Evolutionary conservation across 257 asterid genomes (phyloP).

Genomic region (Henckelia pumila): DNA sequence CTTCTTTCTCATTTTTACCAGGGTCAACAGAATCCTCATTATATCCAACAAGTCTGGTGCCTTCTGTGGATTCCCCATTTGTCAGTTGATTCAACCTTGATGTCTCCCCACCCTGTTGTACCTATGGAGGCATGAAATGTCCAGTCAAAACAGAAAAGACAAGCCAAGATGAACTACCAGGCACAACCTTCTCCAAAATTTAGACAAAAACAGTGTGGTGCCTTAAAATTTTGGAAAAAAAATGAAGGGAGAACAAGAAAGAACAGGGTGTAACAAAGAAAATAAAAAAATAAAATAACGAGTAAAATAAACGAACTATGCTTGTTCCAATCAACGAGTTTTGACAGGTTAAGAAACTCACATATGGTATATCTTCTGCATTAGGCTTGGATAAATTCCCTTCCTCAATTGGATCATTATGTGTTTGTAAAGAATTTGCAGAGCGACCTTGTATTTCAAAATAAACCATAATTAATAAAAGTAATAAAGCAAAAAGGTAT

Average conservation of each 20-base stretch:
- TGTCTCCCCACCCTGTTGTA: slow-evolving; percentile 49
- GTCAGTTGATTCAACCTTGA: slow-evolving; percentile 39
- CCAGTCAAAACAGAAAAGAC: slow-evolving; percentile 1
- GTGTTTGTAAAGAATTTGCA: slow-evolving; percentile 39
- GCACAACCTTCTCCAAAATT: not conserved
- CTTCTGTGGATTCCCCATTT: slow-evolving; percentile 52
- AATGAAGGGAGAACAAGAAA: not conserved
- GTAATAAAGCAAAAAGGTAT: not conserved
- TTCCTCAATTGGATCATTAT: slow-evolving; percentile 50
- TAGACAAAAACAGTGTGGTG: not conserved
- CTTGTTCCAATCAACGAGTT: not conserved
- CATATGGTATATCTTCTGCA: slow-evolving; percentile 47
- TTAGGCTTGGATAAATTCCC: slow-evolving; percentile 44
- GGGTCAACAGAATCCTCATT: slow-evolving; percentile 55
- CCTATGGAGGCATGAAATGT: slow-evolving; percentile 24
- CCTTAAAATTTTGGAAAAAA: not conserved
- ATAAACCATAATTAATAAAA: slow-evolving; percentile 23
- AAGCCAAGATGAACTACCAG: not conserved
- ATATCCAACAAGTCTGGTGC: slow-evolving; percentile 41
- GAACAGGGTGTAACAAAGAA: not conserved
- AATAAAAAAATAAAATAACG: no score
- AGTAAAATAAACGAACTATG: not conserved
- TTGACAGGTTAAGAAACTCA: slow-evolving; percentile 1
- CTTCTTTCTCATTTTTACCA: slow-evolving; percentile 85
- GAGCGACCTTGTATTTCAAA: slow-evolving; percentile 48